Evolutionary conservation across 176 grass and related monocot genomes (phyloP).

Genomic region (Carex cristatella): DNA sequence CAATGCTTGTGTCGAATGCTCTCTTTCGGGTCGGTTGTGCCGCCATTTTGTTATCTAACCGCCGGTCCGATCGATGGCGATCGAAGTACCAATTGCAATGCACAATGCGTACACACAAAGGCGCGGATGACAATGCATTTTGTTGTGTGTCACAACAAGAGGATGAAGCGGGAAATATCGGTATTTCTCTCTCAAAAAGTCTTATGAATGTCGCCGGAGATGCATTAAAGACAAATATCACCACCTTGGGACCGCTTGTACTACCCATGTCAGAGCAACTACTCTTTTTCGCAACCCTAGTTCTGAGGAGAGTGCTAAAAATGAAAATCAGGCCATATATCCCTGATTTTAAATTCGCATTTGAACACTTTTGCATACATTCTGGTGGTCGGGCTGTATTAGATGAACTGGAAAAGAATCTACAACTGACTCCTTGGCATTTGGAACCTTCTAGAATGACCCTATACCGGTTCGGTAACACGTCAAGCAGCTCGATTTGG

Average conservation of each 20-base stretch:
- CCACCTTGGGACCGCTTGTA: constrained; percentile 31
- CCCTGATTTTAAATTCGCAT: constrained; percentile 38
- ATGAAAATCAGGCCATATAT: constrained; percentile 43
- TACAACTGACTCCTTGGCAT: constrained; percentile 24
- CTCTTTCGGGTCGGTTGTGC: constrained; percentile 35
- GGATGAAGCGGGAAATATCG: constrained; percentile 21
- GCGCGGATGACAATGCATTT: constrained; percentile 27
- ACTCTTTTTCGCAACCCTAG: constrained; percentile 26
- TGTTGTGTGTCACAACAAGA: constrained; percentile 19
- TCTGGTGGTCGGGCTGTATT: constrained; percentile 29
- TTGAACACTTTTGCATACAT: constrained; percentile 45
- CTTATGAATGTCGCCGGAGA: constrained; percentile 34
- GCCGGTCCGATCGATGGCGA: constrained; percentile 13
- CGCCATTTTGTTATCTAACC: constrained; percentile 34
- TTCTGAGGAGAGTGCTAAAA: constrained; percentile 29
- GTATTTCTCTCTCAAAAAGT: constrained; percentile 33
- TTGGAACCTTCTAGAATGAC: constrained; percentile 41
- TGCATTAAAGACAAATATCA: constrained; percentile 41
- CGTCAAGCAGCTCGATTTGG: constrained; percentile 38
- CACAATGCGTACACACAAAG: constrained; percentile 35
- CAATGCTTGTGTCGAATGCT: constrained; percentile 34
- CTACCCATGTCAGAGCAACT: constrained; percentile 37
- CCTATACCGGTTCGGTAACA: constrained; percentile 33
- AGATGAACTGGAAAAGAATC: constrained; percentile 36
- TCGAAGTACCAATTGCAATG: constrained; percentile 36